Base-by-base conservation (phyloP, 495 filamentous ascomycete genomes). In the Cryomyces minteri region DNA sequence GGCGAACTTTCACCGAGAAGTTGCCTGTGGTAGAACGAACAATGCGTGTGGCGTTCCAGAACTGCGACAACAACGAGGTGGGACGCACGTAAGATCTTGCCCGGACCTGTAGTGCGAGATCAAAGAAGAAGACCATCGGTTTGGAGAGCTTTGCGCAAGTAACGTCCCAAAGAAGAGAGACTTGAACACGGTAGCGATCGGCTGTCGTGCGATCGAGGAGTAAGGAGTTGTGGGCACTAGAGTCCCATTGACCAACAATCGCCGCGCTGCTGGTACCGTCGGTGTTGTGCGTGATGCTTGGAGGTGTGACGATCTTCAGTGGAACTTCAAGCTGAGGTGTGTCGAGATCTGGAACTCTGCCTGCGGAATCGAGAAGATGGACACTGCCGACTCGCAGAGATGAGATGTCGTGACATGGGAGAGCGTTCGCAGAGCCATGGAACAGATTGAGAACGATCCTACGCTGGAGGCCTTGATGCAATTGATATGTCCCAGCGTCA, bases 401-500 rank as follows among this genome's bases (percentile, higher is more conserved):
- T 29, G 65, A 69, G 28, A 94, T 74, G 48, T 90, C 79, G 49
- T 84, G 71, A 88, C 88, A 96, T 25, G 82, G 80, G 41, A 96
- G 64, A 4, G 77, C 76, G 44, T 94, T 82, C 36, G 84, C 84
- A 0, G 87, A 95, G 53, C 79, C 93, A 51, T 95, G 87, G 0
- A 83, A 82, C 14, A 96, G 62, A 49, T 77, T 85, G 59, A 96
- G 73, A 32, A 84, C 74, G 41, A 99, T 75, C 0, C 90, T 79
- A 51, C 90, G 74, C 60, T 99, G 90, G 43, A 99, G 66, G 7
- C 90, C 90, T 60, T 99, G 90, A 51, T 94, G 92, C 10, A 99
- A 70, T 59, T 99, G 92, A 54, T 88, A 96, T 11, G 81, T 79
- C 10, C 90, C 92, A 5, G 71, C 66, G 60, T 96, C 90, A 10